phyloP scores from a whole-genome alignment of 2,329 filamentous ascomycete species.

The Hypocreales sp. region DNA sequence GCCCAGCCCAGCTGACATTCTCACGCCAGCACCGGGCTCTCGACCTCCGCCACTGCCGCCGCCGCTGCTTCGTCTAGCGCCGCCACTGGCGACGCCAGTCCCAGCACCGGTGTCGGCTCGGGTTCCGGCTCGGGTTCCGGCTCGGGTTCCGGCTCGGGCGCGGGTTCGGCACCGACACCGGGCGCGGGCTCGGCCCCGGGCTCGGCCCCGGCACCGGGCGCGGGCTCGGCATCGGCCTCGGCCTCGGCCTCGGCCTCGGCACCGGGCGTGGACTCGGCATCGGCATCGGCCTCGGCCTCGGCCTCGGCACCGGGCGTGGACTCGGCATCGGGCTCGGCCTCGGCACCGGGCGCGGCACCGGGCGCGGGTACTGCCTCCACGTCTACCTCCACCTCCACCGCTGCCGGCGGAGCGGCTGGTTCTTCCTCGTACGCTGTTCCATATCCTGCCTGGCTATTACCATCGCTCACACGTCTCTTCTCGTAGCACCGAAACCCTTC shows the following conservation, averaged over 20 bases:
- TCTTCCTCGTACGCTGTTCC: no score
- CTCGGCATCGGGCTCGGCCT: not conserved
- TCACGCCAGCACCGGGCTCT: conserved; percentile 2
- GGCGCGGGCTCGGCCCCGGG: not conserved
- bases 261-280: not conserved
- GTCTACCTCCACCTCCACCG: not conserved
- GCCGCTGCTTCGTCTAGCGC: no score
- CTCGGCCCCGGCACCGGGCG: not conserved
- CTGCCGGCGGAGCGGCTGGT: no score
- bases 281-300: not conserved
- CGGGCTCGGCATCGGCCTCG: not conserved
- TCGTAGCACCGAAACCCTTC: not conserved
- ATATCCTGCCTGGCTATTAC: no score
- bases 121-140: not conserved
- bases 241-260: not conserved
- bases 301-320: not conserved
- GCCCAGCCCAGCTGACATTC: not conserved
- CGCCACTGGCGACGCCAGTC: no score
- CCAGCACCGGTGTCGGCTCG: not conserved
- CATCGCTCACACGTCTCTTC: no score
- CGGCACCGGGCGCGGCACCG: no score
- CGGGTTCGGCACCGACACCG: not conserved
- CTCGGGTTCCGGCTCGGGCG: not conserved
- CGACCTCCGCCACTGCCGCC: conserved; percentile 3
- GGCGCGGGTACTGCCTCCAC: not conserved